Conservation (phyloP, 768 basidiomycete genomes). For the Gelatoporia subvermispora region DNA sequence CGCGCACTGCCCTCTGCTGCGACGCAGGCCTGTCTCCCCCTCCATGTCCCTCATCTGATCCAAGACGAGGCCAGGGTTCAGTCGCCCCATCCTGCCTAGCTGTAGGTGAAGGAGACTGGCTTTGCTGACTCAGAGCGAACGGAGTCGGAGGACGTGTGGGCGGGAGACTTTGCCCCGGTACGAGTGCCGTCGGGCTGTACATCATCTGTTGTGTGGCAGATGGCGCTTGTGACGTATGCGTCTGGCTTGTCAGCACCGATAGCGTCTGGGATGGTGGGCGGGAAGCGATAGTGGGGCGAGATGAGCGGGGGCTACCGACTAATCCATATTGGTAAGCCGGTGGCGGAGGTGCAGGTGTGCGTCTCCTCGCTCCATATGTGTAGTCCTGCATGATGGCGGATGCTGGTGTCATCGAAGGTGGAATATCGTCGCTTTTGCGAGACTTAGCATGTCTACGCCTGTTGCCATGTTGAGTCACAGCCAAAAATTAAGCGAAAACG, state of each 20-base stretch:
- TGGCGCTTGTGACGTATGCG: background rate
- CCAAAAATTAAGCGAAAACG: conserved; percentile 3
- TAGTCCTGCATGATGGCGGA: conserved; percentile 1
- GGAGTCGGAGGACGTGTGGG: conserved; percentile 14
- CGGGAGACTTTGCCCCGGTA: conserved; percentile 5
- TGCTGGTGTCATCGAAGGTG: conserved; percentile 1
- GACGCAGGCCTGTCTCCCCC: background rate
- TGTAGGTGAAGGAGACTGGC: background rate
- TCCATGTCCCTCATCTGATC: conserved; percentile 6
- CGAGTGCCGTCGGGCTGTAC: conserved; percentile 6
- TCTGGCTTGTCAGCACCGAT: conserved; percentile 3
- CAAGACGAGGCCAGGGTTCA: conserved; percentile 12
- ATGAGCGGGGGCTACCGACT: conserved; percentile 34
- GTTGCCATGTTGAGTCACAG: conserved; percentile 7
- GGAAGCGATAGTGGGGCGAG: conserved; percentile 9
- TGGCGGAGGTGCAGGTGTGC: conserved; percentile 23
- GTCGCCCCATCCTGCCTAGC: conserved; percentile 3
- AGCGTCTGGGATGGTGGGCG: conserved; percentile 4
- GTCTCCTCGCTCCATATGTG: background rate
- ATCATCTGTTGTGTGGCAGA: too few relatives aligned
- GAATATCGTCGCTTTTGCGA: background rate
- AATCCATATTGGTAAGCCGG: conserved; percentile 62
- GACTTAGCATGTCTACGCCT: conserved; percentile 36
- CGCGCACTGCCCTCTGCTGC: conserved; percentile 10
- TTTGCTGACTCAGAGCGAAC: background rate